Base-by-base conservation (phyloP, 305 asterid species). In the Fraxinus angustifolia region DNA sequence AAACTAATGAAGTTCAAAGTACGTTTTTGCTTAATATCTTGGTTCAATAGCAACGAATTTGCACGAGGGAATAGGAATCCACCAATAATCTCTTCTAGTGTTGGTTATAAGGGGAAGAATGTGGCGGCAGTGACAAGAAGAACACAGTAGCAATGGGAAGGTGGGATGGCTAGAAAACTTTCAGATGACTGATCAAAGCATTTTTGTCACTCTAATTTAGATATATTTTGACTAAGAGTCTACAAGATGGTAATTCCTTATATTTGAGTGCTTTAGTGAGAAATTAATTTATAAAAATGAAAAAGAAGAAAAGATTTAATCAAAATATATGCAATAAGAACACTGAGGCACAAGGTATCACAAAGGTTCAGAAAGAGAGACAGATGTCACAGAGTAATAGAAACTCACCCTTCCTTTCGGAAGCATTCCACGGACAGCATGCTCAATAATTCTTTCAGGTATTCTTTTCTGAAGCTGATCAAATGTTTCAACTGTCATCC, bases 381-480 rank as follows among this genome's bases (percentile, higher is more conserved):
- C 74, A 76, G 23, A 19, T 74, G 48, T 73, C 7, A 74, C 35
- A 28, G 19, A 45, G 74, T 3, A 34, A 11, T 26, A 72, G 76
- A 74, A 81, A 88, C 97, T 87, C 84, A 95, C 99, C 85, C 95
- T 87, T 31, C 97, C 97, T 83, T 96, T 94, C 1, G 97, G 99
- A 85, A 96, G 98, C 99, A 96, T 96, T 75, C 99, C 98, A 16
- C 96, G 95, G 56, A 92, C 98, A 56, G 97, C 99, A 87, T 95
- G 99, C 91, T 95, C 99, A n/a, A 95, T 81, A 71, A 93, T 93
- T 86, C 99, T 89, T 82, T 95, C 98, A 0, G 99, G 98, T 67
- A 95, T 91, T 87, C 98, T 90, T 79, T 88, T 90, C 85, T 94
- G 97, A 78, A 96, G 99, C 88, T 94, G 98, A 83, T 96, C 97